Conservation (phyloP, 768 basidiomycete genomes). For the Zangia roseola region DNA sequence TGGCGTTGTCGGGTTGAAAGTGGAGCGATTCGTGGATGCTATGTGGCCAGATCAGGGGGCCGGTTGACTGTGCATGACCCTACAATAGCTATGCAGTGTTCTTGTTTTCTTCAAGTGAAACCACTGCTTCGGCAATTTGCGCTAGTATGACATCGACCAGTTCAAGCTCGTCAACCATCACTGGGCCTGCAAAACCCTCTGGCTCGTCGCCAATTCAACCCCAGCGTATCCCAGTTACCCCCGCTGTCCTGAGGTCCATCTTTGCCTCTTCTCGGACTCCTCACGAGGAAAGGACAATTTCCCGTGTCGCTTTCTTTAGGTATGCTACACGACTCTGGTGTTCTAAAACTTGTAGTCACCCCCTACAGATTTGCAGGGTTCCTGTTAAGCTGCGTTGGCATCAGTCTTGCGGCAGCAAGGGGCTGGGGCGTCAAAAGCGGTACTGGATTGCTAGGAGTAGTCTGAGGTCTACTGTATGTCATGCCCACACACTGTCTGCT, state of each 20-base stretch:
- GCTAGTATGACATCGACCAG: constrained; percentile 37
- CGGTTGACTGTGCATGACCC: too few relatives aligned
- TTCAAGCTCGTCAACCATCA: constrained; percentile 52
- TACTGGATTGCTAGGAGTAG: constrained; percentile 68
- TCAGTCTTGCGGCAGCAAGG: constrained; percentile 71
- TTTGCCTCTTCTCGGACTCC: constrained; percentile 84
- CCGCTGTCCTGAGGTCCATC: constrained; percentile 77
- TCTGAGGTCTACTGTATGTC: constrained; percentile 27
- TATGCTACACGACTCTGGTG: constrained; percentile 26
- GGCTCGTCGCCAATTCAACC: constrained; percentile 34
- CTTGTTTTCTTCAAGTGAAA: neutral
- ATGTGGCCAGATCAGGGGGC: neutral
- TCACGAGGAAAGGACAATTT: constrained; percentile 80
- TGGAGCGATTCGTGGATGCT: neutral
- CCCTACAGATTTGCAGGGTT: constrained; percentile 72
- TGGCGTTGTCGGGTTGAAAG: neutral
- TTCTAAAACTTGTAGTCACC: neutral
- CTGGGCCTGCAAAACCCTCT: constrained; percentile 32
- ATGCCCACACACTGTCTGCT: neutral
- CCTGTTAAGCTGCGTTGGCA: constrained; percentile 76
- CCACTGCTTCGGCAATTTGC: constrained; percentile 23
- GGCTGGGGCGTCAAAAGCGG: constrained; percentile 66
- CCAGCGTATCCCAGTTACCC: constrained; percentile 78
- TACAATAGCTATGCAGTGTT: too few relatives aligned
- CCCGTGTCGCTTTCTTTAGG: constrained; percentile 86